A percentile compares a stretch with the other conserved stretches of the same genome.
Conservation (phyloP, 2,329 filamentous ascomycete species). For the Corynespora cassiicola region DNA sequence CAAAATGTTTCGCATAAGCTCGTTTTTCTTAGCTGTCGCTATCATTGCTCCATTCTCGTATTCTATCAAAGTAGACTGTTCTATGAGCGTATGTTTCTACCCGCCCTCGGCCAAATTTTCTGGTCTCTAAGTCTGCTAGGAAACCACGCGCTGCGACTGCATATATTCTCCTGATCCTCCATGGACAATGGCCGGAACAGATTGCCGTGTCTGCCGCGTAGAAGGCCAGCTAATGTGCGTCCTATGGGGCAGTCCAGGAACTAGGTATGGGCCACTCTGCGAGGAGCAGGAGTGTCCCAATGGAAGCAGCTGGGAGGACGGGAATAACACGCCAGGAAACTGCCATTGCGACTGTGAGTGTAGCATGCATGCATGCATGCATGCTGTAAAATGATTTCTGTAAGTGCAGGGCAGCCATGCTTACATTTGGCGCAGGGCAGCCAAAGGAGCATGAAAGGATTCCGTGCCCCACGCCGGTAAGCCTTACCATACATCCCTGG, state of each 20-base stretch:
- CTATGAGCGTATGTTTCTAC: background rate
- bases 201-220: conserved; percentile 14
- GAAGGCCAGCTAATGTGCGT: conserved; percentile 9
- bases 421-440: no score
- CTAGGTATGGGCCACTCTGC: conserved; percentile 13
- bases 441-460: conserved; percentile 8
- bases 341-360: conserved; percentile 9
- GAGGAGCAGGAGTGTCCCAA: conserved; percentile 3
- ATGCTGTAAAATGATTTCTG: conserved; percentile 4
- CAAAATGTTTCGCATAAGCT: no score
- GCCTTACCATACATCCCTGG: background rate
- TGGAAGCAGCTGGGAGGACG: conserved; percentile 3
- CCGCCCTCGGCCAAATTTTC: background rate
- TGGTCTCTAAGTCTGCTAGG: background rate
- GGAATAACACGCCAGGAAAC: background rate
- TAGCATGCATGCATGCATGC: background rate
- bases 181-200: conserved; percentile 8
- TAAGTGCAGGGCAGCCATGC: no score
- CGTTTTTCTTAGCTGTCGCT: no score
- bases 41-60: no score
- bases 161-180: background rate
- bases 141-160: conserved; percentile 8
- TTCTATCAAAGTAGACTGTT: no score
- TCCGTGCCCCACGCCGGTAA: conserved; percentile 11
- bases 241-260: conserved; percentile 10